These are phyloP conservation scores for Salvia miltiorrhiza DNA, from an alignment of 257 asterid species.

Conservation along the genomic window DNA sequence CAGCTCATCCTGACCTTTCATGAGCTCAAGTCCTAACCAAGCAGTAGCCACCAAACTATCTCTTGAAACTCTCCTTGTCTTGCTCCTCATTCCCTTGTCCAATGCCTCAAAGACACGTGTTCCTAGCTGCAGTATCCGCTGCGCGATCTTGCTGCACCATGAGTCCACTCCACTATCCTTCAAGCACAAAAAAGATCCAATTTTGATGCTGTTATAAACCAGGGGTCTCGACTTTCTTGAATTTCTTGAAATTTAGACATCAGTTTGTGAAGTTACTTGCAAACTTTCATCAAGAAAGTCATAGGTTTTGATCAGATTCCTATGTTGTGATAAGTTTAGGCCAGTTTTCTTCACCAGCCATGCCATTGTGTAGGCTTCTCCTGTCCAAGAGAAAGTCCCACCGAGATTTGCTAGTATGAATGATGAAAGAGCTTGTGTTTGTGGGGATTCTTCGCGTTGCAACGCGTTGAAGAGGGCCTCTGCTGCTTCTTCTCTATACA, in stretches of 20 bases:
- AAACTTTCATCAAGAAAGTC: slow-evolving; percentile 67
- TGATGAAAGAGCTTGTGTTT: slow-evolving; percentile 54
- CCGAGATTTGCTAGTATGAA: slow-evolving; percentile 73
- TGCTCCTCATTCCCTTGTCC: slow-evolving; percentile 71
- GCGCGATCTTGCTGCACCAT: slow-evolving; percentile 76
- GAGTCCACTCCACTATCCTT: slow-evolving; percentile 68
- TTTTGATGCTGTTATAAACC: neutral
- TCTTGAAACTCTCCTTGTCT: slow-evolving; percentile 56
- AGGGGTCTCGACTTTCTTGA: slow-evolving; percentile 2
- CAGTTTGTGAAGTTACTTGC: slow-evolving; percentile 38
- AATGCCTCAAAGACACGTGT: slow-evolving; percentile 53
- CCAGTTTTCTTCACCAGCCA: slow-evolving; percentile 84
- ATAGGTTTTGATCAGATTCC: slow-evolving; percentile 63
- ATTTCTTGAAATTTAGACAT: neutral
- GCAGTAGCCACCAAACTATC: slow-evolving; percentile 67
- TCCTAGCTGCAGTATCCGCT: slow-evolving; percentile 48
- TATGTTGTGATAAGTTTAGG: slow-evolving; percentile 50
- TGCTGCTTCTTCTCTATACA: slow-evolving; percentile 59
- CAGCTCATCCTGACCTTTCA: slow-evolving; percentile 60
- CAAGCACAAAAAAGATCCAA: neutral
- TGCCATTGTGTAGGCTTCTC: slow-evolving; percentile 73
- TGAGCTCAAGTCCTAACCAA: slow-evolving; percentile 85
- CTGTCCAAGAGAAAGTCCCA: slow-evolving; percentile 87
- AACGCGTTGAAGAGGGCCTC: slow-evolving; percentile 53
- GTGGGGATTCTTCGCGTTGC: slow-evolving; percentile 42